A percentile compares a stretch with the other conserved stretches of the same genome.
Conservation (phyloP, 2,329 filamentous ascomycete species). For the Colletotrichum australisinense region DNA sequence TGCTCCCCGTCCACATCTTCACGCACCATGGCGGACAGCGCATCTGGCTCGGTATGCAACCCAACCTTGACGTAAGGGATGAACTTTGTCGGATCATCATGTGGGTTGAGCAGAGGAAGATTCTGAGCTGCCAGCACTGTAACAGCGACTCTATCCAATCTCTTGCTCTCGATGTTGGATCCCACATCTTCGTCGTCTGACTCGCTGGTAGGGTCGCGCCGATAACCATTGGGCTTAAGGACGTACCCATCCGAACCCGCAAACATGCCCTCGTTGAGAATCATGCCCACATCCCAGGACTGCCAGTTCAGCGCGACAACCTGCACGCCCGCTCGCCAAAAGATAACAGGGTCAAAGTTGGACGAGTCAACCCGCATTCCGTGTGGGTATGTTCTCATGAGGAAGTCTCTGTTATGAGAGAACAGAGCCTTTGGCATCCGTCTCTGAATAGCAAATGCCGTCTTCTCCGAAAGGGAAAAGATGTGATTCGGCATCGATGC, state of each 20-base stretch:
- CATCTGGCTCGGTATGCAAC: conserved; percentile 79
- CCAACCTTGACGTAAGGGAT: conserved; percentile 87
- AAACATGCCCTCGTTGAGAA: conserved; percentile 96
- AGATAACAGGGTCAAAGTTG: conserved; percentile 85
- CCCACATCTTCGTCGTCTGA: conserved; percentile 48
- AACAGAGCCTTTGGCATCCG: conserved; percentile 69
- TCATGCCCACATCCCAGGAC: conserved; percentile 89
- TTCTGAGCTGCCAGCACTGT: conserved; percentile 79
- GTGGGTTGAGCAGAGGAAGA: conserved; percentile 70
- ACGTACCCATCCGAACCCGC: conserved; percentile 84
- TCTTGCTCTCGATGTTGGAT: conserved; percentile 60
- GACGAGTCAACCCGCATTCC: conserved; percentile 85
- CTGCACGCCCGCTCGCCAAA: conserved; percentile 91
- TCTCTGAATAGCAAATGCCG: conserved; percentile 70
- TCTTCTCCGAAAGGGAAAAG: conserved; percentile 74
- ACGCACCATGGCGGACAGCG: conserved; percentile 37
- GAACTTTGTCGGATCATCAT: conserved; percentile 67
- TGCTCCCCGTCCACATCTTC: conserved; percentile 39
- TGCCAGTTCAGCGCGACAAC: conserved; percentile 96
- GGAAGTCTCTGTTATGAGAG: conserved; percentile 81
- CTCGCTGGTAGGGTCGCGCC: not conserved
- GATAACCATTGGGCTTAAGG: conserved; percentile 78
- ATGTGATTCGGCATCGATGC: conserved; percentile 74
- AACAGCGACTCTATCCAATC: conserved; percentile 73
- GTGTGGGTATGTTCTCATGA: conserved; percentile 93